Evolutionary conservation across 371 early-diverging fungal genomes (phyloP).

Genomic region (Zychaea mexicana): DNA sequence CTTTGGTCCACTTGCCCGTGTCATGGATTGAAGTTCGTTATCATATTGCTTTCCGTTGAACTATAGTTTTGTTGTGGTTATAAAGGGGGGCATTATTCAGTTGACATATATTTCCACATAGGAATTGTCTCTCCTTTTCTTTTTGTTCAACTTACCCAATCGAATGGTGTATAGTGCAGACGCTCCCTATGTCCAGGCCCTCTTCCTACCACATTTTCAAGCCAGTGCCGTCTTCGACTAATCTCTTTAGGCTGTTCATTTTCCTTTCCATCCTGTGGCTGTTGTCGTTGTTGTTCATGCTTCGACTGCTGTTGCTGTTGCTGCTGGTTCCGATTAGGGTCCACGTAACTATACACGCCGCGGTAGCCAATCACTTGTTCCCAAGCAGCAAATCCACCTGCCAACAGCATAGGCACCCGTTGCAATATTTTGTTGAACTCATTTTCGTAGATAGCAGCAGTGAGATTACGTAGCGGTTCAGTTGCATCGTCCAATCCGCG

Average conservation of each 20-base stretch:
- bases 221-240: constrained; percentile 15
- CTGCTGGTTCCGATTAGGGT: neutral
- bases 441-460: constrained; percentile 58
- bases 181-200: constrained; percentile 3
- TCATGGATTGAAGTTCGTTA: constrained; percentile 16
- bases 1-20: neutral
- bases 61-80: constrained; percentile 1
- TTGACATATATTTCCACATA: neutral
- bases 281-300: no score
- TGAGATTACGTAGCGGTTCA: constrained; percentile 38
- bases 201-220: constrained; percentile 19
- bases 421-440: constrained; percentile 56
- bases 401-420: constrained; percentile 65
- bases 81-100: neutral
- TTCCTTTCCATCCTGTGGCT: neutral
- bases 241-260: constrained; percentile 1
- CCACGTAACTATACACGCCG: constrained; percentile 31
- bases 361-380: constrained; percentile 37
- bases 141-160: constrained; percentile 30
- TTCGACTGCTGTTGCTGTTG: neutral
- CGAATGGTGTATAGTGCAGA: constrained; percentile 34
- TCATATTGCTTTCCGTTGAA: constrained; percentile 19
- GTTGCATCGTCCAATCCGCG: constrained; percentile 8
- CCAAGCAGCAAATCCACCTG: constrained; percentile 84
- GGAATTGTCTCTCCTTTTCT: neutral